phyloP scores from a whole-genome alignment of 768 basidiomycete genomes.

The Tricholoma matsutake region DNA sequence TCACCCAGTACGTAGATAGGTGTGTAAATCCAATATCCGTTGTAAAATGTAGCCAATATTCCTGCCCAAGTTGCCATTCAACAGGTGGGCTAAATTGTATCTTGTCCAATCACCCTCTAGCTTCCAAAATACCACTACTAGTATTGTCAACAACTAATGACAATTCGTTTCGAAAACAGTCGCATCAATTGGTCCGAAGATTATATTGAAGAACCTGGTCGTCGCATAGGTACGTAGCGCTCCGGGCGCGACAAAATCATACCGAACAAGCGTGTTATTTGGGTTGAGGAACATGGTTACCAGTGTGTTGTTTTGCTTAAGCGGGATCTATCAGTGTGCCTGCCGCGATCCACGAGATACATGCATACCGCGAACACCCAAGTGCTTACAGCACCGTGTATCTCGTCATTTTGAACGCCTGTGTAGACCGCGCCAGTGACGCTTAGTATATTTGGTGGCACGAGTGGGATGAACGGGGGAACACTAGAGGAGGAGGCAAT shows the following conservation, averaged over 20 bases:
- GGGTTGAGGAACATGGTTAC: slow-evolving; percentile 20
- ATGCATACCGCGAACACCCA: slow-evolving; percentile 14
- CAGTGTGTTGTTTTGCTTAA: slow-evolving; percentile 5
- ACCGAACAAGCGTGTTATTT: slow-evolving; percentile 23
- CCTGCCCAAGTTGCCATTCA: background rate
- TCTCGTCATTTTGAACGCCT: slow-evolving; percentile 22
- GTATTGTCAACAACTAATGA: background rate
- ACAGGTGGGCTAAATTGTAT: background rate
- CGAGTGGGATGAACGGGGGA: slow-evolving; percentile 22
- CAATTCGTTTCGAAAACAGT: slow-evolving; percentile 21
- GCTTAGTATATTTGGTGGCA: slow-evolving; percentile 21
- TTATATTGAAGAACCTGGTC: slow-evolving; percentile 28
- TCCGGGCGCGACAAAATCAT: slow-evolving; percentile 26
- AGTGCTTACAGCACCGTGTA: slow-evolving; percentile 22
- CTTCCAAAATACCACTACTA: background rate
- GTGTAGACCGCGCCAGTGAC: slow-evolving; percentile 24
- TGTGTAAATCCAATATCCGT: no score
- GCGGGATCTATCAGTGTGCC: background rate
- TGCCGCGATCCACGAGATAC: background rate
- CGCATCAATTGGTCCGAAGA: slow-evolving; percentile 22
- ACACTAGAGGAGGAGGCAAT: slow-evolving; percentile 4
- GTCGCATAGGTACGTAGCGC: slow-evolving; percentile 26
- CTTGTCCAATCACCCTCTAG: background rate
- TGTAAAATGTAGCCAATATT: background rate
- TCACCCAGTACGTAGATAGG: no score